These are phyloP conservation scores for Datisca glomerata DNA, from an alignment of 306 rosid species.

Conservation along the genomic window DNA sequence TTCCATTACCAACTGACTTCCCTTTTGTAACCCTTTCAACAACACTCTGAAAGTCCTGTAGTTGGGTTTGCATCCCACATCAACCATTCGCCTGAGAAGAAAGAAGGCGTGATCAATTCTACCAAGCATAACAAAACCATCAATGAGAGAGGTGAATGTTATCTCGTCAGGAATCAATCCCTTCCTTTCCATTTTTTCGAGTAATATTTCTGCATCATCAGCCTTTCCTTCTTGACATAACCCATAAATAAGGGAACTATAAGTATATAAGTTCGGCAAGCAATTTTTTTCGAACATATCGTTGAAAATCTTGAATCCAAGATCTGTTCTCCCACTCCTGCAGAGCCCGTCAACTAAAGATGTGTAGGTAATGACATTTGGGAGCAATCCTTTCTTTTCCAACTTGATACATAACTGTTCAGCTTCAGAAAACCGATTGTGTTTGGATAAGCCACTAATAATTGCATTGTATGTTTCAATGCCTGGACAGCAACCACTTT, in stretches of 20 bases:
- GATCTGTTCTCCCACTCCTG: slow-evolving; percentile 21
- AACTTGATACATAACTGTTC: slow-evolving; percentile 13
- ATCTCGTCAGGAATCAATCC: slow-evolving; percentile 34
- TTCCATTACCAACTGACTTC: slow-evolving; percentile 10
- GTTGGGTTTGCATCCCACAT: slow-evolving; percentile 26
- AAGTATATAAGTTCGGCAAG: slow-evolving; percentile 27
- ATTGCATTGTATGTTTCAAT: slow-evolving; percentile 30
- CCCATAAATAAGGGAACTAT: slow-evolving; percentile 31
- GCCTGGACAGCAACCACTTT: slow-evolving; percentile 20
- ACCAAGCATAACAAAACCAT: slow-evolving; percentile 33
- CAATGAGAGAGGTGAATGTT: slow-evolving; percentile 28
- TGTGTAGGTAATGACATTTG: slow-evolving; percentile 29
- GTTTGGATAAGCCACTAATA: slow-evolving; percentile 25
- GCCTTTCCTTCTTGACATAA: slow-evolving; percentile 30
- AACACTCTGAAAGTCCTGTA: slow-evolving; percentile 20
- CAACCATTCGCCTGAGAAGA: slow-evolving; percentile 22
- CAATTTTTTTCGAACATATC: slow-evolving; percentile 28
- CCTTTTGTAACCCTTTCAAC: slow-evolving; percentile 27
- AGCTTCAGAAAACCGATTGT: slow-evolving; percentile 18
- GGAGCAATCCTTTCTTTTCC: slow-evolving; percentile 22
- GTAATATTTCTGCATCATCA: slow-evolving; percentile 25
- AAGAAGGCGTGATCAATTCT: slow-evolving; percentile 25
- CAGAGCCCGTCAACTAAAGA: slow-evolving; percentile 31
- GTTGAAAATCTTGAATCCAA: slow-evolving; percentile 23
- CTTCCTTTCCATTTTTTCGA: slow-evolving; percentile 23